phyloP scores from a whole-genome alignment of 169 alveolate species.

The Plasmodium sp. region DNA sequence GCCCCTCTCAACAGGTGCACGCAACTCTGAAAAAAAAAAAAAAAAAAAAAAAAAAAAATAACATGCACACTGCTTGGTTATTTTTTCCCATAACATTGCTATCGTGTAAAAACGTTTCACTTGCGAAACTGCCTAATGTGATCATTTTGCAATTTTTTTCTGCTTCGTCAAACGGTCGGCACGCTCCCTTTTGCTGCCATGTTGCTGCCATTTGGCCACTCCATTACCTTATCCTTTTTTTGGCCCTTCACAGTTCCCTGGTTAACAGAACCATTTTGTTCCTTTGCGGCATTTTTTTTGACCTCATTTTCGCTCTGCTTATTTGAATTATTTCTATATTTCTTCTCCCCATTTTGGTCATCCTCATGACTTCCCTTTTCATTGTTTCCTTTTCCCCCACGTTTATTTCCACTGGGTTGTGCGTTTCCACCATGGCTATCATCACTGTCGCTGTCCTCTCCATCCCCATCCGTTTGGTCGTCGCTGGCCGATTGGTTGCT shows the following conservation, averaged over 20 bases:
- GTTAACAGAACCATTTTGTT: background rate
- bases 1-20: slow-evolving; percentile 69
- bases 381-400: background rate
- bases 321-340: slow-evolving; percentile 7
- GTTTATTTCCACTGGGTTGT: background rate
- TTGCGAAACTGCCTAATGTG: too few species aligned
- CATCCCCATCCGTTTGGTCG: background rate
- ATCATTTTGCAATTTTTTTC: background rate
- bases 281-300: background rate
- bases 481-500: background rate
- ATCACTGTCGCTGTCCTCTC: background rate
- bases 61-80: background rate
- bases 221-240: slow-evolving; percentile 27
- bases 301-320: background rate
- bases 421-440: background rate
- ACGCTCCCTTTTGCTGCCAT: background rate
- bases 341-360: background rate
- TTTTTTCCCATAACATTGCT: background rate
- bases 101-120: too few species aligned
- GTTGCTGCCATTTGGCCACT: background rate
- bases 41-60: background rate
- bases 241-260: background rate
- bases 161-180: background rate
- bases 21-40: slow-evolving; percentile 2
- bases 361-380: background rate